Conservation (phyloP, 2,329 filamentous ascomycete genomes). For the Geoglossum cookeanum region DNA sequence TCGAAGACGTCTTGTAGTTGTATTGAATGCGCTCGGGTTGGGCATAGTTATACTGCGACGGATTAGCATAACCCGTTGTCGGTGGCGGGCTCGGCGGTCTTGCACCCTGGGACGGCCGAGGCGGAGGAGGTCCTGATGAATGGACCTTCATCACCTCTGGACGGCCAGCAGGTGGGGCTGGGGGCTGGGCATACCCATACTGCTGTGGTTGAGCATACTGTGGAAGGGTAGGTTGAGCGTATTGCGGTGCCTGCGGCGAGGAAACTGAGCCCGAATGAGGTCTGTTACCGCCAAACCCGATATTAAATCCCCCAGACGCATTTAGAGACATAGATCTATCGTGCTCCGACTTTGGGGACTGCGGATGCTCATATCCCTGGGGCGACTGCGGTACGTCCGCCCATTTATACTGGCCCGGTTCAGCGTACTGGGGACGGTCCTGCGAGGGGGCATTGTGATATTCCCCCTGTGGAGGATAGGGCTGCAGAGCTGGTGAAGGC, state of each 20-base stretch:
- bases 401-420: slow-evolving; percentile 1
- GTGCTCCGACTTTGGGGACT: not conserved
- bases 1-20: not conserved
- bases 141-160: not conserved
- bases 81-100: not conserved
- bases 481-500: not conserved
- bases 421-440: not conserved
- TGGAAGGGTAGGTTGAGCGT: not conserved
- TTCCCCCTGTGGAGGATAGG: not conserved
- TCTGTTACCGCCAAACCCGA: not conserved
- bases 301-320: not conserved
- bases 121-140: not conserved
- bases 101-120: not conserved
- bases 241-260: not conserved
- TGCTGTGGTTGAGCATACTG: slow-evolving; percentile 4
- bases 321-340: not conserved
- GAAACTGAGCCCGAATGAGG: not conserved
- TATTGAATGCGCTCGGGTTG: slow-evolving; percentile 4
- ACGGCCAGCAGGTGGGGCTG: not conserved
- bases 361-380: not conserved
- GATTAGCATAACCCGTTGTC: not conserved
- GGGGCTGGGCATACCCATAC: slow-evolving; percentile 2
- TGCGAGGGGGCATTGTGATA: not conserved
- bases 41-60: slow-evolving; percentile 1
- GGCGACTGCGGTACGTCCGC: not conserved